Base-by-base conservation (phyloP, 495 filamentous ascomycete species). In the Hyaloscypha bicolor region DNA sequence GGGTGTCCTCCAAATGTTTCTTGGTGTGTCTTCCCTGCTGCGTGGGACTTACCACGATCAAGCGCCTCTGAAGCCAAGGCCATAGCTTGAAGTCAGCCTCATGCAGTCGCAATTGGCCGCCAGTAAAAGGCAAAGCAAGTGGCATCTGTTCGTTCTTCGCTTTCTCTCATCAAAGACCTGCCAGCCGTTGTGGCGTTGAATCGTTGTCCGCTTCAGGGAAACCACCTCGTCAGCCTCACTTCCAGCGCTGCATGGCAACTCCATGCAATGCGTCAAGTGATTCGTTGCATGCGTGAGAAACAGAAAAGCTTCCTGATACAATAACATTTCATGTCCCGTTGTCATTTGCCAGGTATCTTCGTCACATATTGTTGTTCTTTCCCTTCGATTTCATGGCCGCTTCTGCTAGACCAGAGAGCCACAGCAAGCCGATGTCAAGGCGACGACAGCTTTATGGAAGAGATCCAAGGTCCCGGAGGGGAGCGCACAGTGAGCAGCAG, bases 321-420 rank as follows among this genome's bases (percentile, higher is more conserved):
- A 16, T 14, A 48, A 48, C 11, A 48, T 48, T 48, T 48, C 42
- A 14, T 4, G 42, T 48, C 42, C 42, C 42, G 42, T 6, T 48
- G 42, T 48, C 42, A 4, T 58, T 68, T 56, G 30, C 60, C 51
- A 35, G 66, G 66, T 6, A 63, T 35, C 35, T 37, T 35, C 60
- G 61, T 64, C 53, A 53, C 58, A 58, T 65, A 25, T 52, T 35
- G 42, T 45, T 29, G 19, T 8, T 32, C 51, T 56, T 60, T n/a
- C 25, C 62, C 45, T 45, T 22, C 56, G 35, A 19, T 31, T 63
- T 57, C 63, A 72, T 72, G 66, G 66, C 70, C 61, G 62, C 66
- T 64, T 57, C 51, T 53, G 48, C 65, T 29, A 68, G 66, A 59
- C 65, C 56, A 55, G 60, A 67, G 63, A 69, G 56, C 25, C 25